Percentiles rank a stretch among this genome's conserved stretches.
Evolutionary conservation across 2,329 filamentous ascomycete genomes (phyloP).

Genomic region (Colletotrichum sp.): DNA sequence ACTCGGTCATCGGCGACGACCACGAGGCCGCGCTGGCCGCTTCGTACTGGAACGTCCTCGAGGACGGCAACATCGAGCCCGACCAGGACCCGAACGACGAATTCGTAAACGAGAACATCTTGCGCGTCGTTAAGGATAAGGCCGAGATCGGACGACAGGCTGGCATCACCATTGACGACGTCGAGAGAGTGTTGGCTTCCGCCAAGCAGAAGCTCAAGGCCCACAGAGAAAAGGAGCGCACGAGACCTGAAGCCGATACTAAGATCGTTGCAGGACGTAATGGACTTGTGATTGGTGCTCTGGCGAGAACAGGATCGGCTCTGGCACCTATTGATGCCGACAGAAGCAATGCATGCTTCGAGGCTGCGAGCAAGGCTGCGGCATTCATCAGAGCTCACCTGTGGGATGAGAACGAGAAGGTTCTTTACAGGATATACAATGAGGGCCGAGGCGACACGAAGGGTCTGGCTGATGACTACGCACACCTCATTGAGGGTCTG

Average conservation of each 20-base stretch:
- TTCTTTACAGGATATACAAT: slow-evolving; percentile 77
- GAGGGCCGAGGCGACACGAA: slow-evolving; percentile 67
- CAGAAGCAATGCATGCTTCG: slow-evolving; percentile 65
- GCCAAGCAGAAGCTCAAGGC: slow-evolving; percentile 73
- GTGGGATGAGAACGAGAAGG: slow-evolving; percentile 67
- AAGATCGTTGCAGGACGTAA: slow-evolving; percentile 92
- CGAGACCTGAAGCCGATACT: slow-evolving; percentile 80
- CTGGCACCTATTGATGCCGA: slow-evolving; percentile 65
- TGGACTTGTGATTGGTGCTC: slow-evolving; percentile 81
- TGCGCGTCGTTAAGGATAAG: slow-evolving; percentile 72
- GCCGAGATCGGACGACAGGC: slow-evolving; percentile 77
- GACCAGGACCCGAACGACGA: slow-evolving; percentile 90
- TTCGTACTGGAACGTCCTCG: slow-evolving; percentile 81
- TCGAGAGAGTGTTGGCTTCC: slow-evolving; percentile 68
- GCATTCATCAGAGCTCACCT: slow-evolving; percentile 75
- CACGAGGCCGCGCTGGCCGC: slow-evolving; percentile 67
- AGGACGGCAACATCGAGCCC: slow-evolving; percentile 84
- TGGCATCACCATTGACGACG: slow-evolving; percentile 71
- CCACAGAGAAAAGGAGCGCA: slow-evolving; percentile 76
- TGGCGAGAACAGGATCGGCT: slow-evolving; percentile 77
- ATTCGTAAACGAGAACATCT: slow-evolving; percentile 91
- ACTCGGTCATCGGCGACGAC: slow-evolving; percentile 69
- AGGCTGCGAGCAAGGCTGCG: slow-evolving; percentile 71
- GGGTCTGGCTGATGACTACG: slow-evolving; percentile 94
- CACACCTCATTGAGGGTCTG: slow-evolving; percentile 83